phyloP scores from a whole-genome alignment of 2,329 filamentous ascomycete genomes.

The Septoria linicola region DNA sequence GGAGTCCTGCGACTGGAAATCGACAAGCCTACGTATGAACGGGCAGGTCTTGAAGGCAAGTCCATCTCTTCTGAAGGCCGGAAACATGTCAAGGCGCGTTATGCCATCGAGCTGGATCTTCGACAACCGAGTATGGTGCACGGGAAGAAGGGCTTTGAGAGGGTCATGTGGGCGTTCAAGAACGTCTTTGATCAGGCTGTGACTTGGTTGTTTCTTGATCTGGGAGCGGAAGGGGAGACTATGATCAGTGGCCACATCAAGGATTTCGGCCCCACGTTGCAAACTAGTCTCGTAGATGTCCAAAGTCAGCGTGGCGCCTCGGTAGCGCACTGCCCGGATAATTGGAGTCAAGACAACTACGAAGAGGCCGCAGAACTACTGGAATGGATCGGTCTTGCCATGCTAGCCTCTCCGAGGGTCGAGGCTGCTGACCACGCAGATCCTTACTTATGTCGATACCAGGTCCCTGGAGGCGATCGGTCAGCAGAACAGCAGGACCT shows the following conservation, averaged over 20 bases:
- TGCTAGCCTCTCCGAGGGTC: slow-evolving; percentile 65
- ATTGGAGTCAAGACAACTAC: slow-evolving; percentile 50
- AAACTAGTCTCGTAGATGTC: slow-evolving; percentile 30
- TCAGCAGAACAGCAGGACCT: slow-evolving; percentile 31
- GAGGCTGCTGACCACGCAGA: slow-evolving; percentile 60
- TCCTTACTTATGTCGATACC: slow-evolving; percentile 67
- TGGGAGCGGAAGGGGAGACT: slow-evolving; percentile 32
- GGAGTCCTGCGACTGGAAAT: slow-evolving; percentile 76
- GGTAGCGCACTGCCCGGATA: slow-evolving; percentile 35
- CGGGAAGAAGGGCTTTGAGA: slow-evolving; percentile 79
- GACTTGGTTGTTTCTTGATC: slow-evolving; percentile 76
- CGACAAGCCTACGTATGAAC: slow-evolving; percentile 78
- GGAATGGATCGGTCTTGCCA: slow-evolving; percentile 72
- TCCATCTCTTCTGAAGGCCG: slow-evolving; percentile 58
- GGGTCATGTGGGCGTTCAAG: slow-evolving; percentile 73
- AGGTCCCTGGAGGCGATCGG: slow-evolving; percentile 46
- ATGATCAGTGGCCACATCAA: slow-evolving; percentile 21
- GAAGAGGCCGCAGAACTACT: slow-evolving; percentile 66
- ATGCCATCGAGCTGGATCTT: slow-evolving; percentile 74
- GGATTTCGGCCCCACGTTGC: slow-evolving; percentile 37
- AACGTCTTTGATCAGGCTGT: slow-evolving; percentile 68
- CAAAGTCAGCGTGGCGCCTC: slow-evolving; percentile 29
- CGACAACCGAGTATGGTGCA: slow-evolving; percentile 72
- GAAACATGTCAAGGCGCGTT: slow-evolving; percentile 69
- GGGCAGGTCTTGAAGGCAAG: slow-evolving; percentile 74